Evolutionary conservation across 805 yeast genomes (phyloP).

Genomic region (Yueomyces sinensis): DNA sequence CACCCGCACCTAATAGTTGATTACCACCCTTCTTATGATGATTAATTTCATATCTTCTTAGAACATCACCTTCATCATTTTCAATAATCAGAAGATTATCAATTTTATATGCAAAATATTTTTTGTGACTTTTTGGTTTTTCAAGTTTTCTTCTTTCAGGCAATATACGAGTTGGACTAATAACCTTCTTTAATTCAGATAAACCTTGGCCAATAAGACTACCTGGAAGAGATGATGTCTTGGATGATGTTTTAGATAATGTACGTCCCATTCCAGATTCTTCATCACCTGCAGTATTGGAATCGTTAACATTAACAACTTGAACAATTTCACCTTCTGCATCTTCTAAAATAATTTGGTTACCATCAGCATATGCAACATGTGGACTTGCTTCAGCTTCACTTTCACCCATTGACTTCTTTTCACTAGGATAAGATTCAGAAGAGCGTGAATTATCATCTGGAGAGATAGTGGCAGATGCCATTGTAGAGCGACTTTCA

Average conservation of each 20-base stretch:
- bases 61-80: constrained; percentile 82
- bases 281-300: constrained; percentile 10
- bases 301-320: not conserved
- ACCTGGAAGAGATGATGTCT: not conserved
- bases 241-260: not conserved
- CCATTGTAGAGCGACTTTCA: not conserved
- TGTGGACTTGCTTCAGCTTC: constrained; percentile 20
- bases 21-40: constrained; percentile 27
- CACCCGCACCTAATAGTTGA: constrained; percentile 1
- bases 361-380: constrained; percentile 57
- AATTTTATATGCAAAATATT: constrained; percentile 60
- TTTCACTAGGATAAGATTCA: not conserved
- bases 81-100: constrained; percentile 74
- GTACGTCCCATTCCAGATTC: constrained; percentile 5
- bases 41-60: constrained; percentile 69
- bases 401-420: constrained; percentile 4
- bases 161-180: not conserved
- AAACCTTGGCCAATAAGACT: constrained; percentile 1
- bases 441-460: not conserved
- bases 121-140: constrained; percentile 6
- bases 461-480: not conserved
- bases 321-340: constrained; percentile 67
- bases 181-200: not conserved
- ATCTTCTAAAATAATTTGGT: constrained; percentile 63
- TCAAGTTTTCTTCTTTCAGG: not conserved